Conservation (phyloP, 2,329 filamentous ascomycete genomes). For the Hypoxylon sp. region DNA sequence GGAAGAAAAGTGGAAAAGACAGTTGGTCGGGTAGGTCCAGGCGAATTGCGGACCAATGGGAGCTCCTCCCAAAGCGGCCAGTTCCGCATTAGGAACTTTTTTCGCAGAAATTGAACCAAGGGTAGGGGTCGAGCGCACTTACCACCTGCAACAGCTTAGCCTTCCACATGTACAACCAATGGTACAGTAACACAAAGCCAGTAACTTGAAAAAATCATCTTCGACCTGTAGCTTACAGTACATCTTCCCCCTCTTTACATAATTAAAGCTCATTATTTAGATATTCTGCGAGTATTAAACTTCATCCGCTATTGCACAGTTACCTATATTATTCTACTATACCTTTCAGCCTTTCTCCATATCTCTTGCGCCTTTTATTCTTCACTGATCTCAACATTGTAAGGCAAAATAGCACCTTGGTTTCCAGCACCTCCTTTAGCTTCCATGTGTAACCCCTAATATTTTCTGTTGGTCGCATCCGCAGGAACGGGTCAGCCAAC, state of each 20-base stretch:
- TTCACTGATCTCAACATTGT: too few relatives aligned
- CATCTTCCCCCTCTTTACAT: background rate
- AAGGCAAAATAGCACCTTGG: background rate
- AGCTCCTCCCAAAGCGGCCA: constrained; percentile 21
- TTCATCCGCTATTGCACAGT: background rate
- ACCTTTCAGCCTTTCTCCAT: too few relatives aligned
- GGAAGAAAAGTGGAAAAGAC: constrained; percentile 26
- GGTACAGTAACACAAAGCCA: constrained; percentile 11
- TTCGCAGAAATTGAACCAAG: constrained; percentile 13
- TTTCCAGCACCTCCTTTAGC: constrained; percentile 18
- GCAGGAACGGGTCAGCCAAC: constrained; percentile 43
- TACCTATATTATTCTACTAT: background rate
- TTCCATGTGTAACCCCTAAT: constrained; percentile 31
- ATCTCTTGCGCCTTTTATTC: background rate
- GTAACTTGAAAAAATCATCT: background rate
- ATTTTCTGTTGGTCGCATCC: constrained; percentile 40
- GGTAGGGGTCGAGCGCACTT: constrained; percentile 22
- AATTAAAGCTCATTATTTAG: background rate
- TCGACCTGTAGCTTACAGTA: constrained; percentile 4
- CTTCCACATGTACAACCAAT: background rate
- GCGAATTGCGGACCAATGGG: constrained; percentile 37
- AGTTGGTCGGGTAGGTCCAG: constrained; percentile 32
- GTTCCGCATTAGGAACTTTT: constrained; percentile 44
- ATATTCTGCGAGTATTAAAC: background rate
- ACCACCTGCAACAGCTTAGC: constrained; percentile 19